These are phyloP conservation scores for Termitomyces sp. DNA, from an alignment of 1,284 basidiomycete genomes.

Conservation along the genomic window DNA sequence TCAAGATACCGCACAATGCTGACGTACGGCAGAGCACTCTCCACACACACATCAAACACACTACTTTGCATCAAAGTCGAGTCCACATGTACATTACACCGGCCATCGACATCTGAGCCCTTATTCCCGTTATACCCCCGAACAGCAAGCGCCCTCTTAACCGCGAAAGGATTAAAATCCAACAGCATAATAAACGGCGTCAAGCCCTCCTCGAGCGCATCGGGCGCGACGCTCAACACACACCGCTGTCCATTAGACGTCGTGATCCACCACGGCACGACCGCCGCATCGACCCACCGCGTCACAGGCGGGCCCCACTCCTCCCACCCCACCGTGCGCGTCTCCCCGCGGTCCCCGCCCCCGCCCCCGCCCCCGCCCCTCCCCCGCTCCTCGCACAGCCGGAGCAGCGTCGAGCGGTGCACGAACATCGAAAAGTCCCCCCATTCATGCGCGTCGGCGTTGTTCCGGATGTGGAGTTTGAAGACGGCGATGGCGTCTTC, in stretches of 20 bases:
- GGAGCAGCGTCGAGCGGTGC: slow-evolving; percentile 32
- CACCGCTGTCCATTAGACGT: slow-evolving; percentile 42
- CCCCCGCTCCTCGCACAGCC: slow-evolving; percentile 3
- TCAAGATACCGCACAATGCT: slow-evolving; percentile 21
- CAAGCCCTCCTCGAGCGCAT: not conserved
- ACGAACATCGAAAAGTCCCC: slow-evolving; percentile 33
- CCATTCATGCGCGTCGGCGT: slow-evolving; percentile 11
- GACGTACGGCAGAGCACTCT: slow-evolving; percentile 31
- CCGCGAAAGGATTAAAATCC: slow-evolving; percentile 36
- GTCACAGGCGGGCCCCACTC: slow-evolving; percentile 38
- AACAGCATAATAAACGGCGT: slow-evolving; percentile 9
- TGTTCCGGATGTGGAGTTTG: slow-evolving; percentile 28
- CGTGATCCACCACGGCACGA: slow-evolving; percentile 43
- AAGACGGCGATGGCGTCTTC: slow-evolving; percentile 37
- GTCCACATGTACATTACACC: not conserved
- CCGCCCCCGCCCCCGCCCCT: not conserved
- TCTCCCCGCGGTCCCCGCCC: not conserved
- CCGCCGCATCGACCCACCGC: slow-evolving; percentile 37
- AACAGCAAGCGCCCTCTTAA: slow-evolving; percentile 18
- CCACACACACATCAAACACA: slow-evolving; percentile 27
- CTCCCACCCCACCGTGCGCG: slow-evolving; percentile 27
- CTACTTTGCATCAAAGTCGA: not conserved
- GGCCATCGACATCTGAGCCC: not conserved
- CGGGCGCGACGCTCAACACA: slow-evolving; percentile 23
- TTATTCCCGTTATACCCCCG: not conserved